Evolutionary conservation across 2,329 filamentous ascomycete species (phyloP).

Genomic region (Talaromyces sp.): DNA sequence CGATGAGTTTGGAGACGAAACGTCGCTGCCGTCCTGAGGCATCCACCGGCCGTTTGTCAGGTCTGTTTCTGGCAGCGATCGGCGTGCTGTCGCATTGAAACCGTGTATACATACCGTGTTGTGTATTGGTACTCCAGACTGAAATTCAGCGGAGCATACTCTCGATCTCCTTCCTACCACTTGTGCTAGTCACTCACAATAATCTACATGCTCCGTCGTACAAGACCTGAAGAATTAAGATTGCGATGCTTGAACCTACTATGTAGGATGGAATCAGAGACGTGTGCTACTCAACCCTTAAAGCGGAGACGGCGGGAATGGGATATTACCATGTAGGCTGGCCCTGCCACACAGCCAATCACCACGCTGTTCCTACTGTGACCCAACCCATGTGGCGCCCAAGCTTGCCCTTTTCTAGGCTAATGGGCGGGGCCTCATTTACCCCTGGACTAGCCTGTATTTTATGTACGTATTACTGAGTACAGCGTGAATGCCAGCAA

Average conservation of each 20-base stretch:
- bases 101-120: too few relatives aligned
- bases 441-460: slow-evolving; percentile 6
- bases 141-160: too few relatives aligned
- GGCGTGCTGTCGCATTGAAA: background rate
- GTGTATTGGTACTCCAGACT: too few relatives aligned
- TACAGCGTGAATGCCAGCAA: background rate
- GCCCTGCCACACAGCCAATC: background rate
- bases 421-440: background rate
- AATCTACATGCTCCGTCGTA: too few relatives aligned
- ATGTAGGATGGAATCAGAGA: too few relatives aligned
- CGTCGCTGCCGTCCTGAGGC: too few relatives aligned
- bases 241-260: too few relatives aligned
- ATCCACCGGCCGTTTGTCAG: background rate
- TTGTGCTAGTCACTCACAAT: too few relatives aligned
- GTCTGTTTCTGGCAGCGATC: background rate
- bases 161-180: too few relatives aligned
- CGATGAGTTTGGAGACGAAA: background rate
- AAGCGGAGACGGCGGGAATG: background rate
- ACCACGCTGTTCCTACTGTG: background rate
- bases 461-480: background rate
- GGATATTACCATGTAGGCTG: slow-evolving; percentile 1
- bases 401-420: background rate
- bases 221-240: too few relatives aligned
- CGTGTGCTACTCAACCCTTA: background rate
- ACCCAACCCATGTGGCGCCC: background rate